These are phyloP conservation scores for Brassica carinata DNA, from an alignment of 345 rosid species.

Conservation along the genomic window DNA sequence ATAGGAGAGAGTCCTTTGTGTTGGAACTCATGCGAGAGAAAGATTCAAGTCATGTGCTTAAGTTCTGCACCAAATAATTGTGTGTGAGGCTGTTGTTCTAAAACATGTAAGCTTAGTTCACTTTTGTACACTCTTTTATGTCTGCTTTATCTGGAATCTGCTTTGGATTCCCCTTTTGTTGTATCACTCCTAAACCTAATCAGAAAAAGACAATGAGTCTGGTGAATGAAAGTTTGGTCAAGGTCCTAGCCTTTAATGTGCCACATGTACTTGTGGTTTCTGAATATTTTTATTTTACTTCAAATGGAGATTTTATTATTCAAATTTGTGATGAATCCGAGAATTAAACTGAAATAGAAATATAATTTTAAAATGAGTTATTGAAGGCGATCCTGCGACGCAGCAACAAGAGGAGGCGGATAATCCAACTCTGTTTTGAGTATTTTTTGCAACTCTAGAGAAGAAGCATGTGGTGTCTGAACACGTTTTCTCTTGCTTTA, in stretches of 20 bases:
- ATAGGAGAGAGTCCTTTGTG: conserved; percentile 22
- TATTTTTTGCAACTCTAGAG: too few relatives aligned
- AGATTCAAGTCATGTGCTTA: conserved; percentile 21
- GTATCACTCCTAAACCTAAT: not conserved
- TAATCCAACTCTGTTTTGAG: too few relatives aligned
- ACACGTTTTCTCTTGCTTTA: too few relatives aligned
- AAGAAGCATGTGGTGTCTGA: too few relatives aligned
- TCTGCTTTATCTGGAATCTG: not conserved
- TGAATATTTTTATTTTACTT: too few relatives aligned
- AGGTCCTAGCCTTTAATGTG: not conserved
- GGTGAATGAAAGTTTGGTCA: not conserved
- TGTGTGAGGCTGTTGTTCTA: not conserved
- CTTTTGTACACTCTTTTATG: not conserved
- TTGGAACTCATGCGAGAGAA: conserved; percentile 22
- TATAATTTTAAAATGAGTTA: too few relatives aligned
- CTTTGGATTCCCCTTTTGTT: not conserved
- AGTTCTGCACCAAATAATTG: conserved; percentile 2
- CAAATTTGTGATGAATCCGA: too few relatives aligned
- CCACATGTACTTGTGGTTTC: too few relatives aligned
- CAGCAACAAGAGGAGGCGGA: too few relatives aligned
- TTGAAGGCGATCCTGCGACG: too few relatives aligned
- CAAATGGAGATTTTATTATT: too few relatives aligned
- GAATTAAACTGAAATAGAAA: too few relatives aligned
- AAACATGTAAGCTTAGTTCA: not conserved
- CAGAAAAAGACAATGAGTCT: not conserved